Conservation (phyloP, 768 basidiomycete genomes). For the Agrocybe pediades region DNA sequence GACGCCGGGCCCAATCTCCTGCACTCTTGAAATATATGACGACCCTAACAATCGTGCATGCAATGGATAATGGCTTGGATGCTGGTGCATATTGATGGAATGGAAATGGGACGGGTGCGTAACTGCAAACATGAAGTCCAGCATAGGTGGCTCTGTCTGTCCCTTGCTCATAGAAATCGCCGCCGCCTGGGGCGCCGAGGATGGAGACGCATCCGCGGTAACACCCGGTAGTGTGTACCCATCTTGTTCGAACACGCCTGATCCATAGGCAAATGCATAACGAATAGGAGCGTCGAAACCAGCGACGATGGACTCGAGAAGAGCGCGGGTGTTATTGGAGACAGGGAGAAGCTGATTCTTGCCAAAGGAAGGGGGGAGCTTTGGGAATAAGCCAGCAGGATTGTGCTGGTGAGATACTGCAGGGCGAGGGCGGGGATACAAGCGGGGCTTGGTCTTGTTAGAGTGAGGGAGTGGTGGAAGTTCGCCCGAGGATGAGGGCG, state of each 20-base stretch:
- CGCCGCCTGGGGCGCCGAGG: neutral
- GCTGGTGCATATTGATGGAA: constrained; percentile 91
- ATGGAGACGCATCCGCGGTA: neutral
- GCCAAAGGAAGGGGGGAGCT: constrained; percentile 73
- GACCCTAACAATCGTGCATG: constrained; percentile 86
- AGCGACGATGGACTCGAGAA: constrained; percentile 78
- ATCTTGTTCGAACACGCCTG: constrained; percentile 92
- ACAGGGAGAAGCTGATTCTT: constrained; percentile 82
- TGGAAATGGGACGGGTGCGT: constrained; percentile 94
- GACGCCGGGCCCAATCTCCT: constrained; percentile 79
- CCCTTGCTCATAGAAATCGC: constrained; percentile 12
- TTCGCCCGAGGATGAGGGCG: constrained; percentile 20
- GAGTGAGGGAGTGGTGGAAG: constrained; percentile 32
- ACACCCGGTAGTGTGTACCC: constrained; percentile 51
- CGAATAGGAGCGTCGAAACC: constrained; percentile 90
- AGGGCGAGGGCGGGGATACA: constrained; percentile 51
- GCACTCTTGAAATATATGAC: constrained; percentile 75
- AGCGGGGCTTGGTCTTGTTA: constrained; percentile 32
- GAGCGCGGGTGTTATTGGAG: constrained; percentile 73
- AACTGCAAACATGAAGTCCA: constrained; percentile 97
- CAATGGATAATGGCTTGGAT: constrained; percentile 89
- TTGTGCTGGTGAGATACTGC: constrained; percentile 33
- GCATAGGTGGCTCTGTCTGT: constrained; percentile 62
- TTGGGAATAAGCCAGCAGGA: constrained; percentile 35
- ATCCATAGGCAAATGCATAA: constrained; percentile 97